Base-by-base conservation (phyloP, 441 rosid genomes). In the Capsella rubella region DNA sequence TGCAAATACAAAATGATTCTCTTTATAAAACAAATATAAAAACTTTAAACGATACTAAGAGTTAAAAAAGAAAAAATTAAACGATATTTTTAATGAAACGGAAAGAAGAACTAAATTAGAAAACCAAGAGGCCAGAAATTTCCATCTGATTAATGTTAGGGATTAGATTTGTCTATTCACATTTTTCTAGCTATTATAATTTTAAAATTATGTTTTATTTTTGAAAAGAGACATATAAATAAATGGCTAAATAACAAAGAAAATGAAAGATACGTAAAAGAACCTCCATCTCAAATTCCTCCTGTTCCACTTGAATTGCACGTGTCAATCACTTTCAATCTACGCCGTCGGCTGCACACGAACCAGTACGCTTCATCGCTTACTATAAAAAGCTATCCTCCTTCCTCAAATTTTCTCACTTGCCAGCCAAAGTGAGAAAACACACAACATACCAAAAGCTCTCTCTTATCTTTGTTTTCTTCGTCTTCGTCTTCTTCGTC, bases 321-420 rank as follows among this genome's bases (percentile, higher is more conserved):
- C 61, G 55, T 39, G 67, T 37, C 54, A 56, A 47, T 3, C 70
- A 35, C 59, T 21, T 1, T 29, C 1, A 37, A 57, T 47, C 80
- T 67, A 76, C 72, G 75, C 47, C 71, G 72, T 64, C 72, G 29
- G 58, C 27, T 62, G 49, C 40, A 56, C 60, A 70, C 21, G 7
- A 52, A 29, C 63, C 15, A 31, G 34, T 6, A 31, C 34, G 34
- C 34, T 37, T 37, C 2, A 11, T 7, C 40, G 11, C 40, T 37
- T 31, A 5, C 9, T 37, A 37, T 66, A 74, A 50, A 53, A 28
- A 45, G 66, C 71, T 45, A 53, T 28, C 3, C 21, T 8, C 46
- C 31, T 53, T 27, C n/a, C 35, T 43, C 21, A 61, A 39, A 59
- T 21, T 37, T 37, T 37, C 52, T 28, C 70, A 35, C 70, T 69